Evolutionary conservation across 768 basidiomycete genomes (phyloP), one percentile per base, ranked within the genome.

Genomic region (Tulasnella sp.): DNA sequence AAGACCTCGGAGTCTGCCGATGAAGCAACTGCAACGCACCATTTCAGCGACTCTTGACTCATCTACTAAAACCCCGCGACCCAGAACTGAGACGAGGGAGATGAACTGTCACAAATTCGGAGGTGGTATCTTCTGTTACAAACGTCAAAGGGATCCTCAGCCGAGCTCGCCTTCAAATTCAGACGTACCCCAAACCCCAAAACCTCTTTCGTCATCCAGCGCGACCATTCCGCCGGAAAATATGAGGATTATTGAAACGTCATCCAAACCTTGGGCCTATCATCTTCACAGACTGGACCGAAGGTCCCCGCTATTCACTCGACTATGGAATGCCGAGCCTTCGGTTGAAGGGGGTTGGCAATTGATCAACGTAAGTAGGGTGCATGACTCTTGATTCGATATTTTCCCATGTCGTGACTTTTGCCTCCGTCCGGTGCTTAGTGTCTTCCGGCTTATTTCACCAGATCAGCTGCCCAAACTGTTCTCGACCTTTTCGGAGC

Each of bases 401-500:
- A 52, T 77, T 74, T 67, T 36, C 54, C 37, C 11, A 72, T 37
- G 29, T 17, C 38, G n/a, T 71, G 17, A 39, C 11, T 1, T 6
- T 8, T 71, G 25, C 70, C 38, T 39, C 11, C 54, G 36, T n/a
- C 22, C 22, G 22, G 9, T 49, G 49, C 2, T 1, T n/a, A 6
- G 4, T 22, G 29, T 38, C 29, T 2, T 79, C 52, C 77, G 93
- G 90, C 85, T 84, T 39, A 85, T 93, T 67, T 83, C 87, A 0
- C 88, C 92, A 0, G 69, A 84, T 9, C 83, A 84, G 19, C 81
- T 93, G 37, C 91, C 91, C 0, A 79, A 84, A 1, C 81, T 94
- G 49, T 93, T 91, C 83, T 86, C 90, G 79, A 88, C 85, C 0
- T 92, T 91, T 0, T 85, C 94, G 38, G 93, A 94, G 64, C 87